Conservation (phyloP, 495 filamentous ascomycete species). For the Schizothecium vesticola region DNA sequence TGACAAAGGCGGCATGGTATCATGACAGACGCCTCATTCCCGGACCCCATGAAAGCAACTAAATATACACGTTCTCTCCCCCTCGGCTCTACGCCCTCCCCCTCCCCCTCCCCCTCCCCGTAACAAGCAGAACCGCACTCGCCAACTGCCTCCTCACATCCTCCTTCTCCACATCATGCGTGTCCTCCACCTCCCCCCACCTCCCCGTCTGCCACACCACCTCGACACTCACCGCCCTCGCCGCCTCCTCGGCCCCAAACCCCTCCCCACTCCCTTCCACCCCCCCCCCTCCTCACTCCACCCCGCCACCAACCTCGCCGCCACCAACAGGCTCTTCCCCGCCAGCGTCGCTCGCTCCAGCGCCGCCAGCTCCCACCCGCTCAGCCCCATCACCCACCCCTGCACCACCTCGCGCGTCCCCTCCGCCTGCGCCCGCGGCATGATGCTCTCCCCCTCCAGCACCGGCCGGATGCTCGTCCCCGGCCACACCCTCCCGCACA, state of each 20-base stretch:
- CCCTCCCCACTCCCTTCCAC: constrained; percentile 20
- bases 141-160: constrained; percentile 85
- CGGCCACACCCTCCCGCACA: constrained; percentile 77
- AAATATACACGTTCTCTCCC: not conserved
- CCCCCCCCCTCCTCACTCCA: constrained; percentile 67
- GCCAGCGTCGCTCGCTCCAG: constrained; percentile 79
- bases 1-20: not conserved
- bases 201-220: constrained; percentile 82
- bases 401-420: constrained; percentile 68
- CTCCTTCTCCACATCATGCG: constrained; percentile 94
- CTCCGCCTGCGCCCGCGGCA: constrained; percentile 64
- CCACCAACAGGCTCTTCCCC: constrained; percentile 78
- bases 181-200: constrained; percentile 98
- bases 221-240: constrained; percentile 72
- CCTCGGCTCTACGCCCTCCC: not conserved
- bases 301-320: constrained; percentile 70
- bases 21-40: not conserved
- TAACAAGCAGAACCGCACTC: constrained; percentile 73
- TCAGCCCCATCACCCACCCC: constrained; percentile 70
- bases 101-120: constrained; percentile 35
- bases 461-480: constrained; percentile 71
- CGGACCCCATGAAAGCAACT: not conserved
- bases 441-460: constrained; percentile 64
- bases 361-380: constrained; percentile 73
- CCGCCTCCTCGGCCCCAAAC: constrained; percentile 68